Conservation (phyloP, 495 filamentous ascomycete species). For the Aspergillus homomorphus region DNA sequence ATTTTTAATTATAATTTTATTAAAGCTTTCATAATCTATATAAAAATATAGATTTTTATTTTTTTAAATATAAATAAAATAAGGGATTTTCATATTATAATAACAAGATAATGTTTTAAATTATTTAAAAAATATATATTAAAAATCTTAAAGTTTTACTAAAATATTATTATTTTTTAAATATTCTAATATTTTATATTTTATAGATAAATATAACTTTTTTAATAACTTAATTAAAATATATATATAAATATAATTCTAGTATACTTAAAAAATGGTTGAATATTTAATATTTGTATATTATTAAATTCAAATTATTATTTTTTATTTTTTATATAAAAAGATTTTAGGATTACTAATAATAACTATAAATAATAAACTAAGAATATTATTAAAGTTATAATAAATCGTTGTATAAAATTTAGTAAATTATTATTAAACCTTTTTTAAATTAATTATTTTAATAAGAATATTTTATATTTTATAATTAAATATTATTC, state of each 20-base stretch:
- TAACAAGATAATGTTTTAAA: background rate
- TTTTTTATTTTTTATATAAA: background rate
- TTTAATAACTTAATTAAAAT: background rate
- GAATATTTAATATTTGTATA: background rate
- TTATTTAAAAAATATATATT: background rate
- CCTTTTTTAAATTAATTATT: background rate
- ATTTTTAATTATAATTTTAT: constrained; percentile 11
- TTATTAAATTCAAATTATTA: background rate
- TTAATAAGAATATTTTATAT: constrained; percentile 1
- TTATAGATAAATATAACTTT: background rate
- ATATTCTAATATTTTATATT: background rate
- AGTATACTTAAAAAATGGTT: background rate
- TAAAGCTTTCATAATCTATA: constrained; percentile 13
- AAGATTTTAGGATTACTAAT: background rate
- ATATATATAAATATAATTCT: background rate
- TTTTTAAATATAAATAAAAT: constrained; percentile 12
- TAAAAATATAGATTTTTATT: constrained; percentile 9
- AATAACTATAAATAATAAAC: background rate
- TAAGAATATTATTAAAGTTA: background rate
- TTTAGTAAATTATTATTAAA: background rate
- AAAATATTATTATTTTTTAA: background rate
- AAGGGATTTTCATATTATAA: background rate
- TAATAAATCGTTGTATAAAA: background rate
- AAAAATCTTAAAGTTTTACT: background rate
- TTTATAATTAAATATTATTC: background rate